Conservation (phyloP, 176 grass and related monocot species). For the Oropetium thomaeum region DNA sequence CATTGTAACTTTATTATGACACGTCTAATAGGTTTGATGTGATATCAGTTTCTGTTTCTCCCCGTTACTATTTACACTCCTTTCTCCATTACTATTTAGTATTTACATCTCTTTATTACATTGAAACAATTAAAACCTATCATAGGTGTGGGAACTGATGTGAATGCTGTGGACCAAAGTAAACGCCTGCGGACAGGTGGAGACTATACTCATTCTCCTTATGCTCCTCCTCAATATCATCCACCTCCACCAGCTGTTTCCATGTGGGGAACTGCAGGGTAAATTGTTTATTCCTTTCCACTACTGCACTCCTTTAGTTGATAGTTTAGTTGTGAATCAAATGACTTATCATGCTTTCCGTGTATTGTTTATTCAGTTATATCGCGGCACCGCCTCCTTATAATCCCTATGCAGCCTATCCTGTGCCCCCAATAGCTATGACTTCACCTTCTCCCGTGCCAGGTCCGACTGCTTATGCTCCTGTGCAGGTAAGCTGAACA, state of each 20-base stretch:
- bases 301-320: constrained; percentile 17
- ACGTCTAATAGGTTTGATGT: background rate
- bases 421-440: constrained; percentile 62
- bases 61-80: no score
- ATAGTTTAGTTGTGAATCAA: constrained; percentile 3
- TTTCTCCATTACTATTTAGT: background rate
- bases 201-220: constrained; percentile 76
- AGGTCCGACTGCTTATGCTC: constrained; percentile 81
- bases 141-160: constrained; percentile 76
- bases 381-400: constrained; percentile 70
- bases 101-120: background rate
- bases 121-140: constrained; percentile 10
- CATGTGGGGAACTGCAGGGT: constrained; percentile 84
- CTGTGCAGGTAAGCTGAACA: constrained; percentile 72
- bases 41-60: background rate
- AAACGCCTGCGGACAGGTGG: constrained; percentile 85
- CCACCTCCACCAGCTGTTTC: constrained; percentile 73
- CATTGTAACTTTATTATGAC: background rate
- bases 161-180: constrained; percentile 80
- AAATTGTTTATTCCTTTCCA: constrained; percentile 31
- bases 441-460: constrained; percentile 64
- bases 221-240: constrained; percentile 83
- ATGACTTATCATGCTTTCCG: constrained; percentile 15
- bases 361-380: constrained; percentile 55
- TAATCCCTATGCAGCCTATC: constrained; percentile 81